Conservation (phyloP, 2,329 filamentous ascomycete species). For the Fusarium sacchari region DNA sequence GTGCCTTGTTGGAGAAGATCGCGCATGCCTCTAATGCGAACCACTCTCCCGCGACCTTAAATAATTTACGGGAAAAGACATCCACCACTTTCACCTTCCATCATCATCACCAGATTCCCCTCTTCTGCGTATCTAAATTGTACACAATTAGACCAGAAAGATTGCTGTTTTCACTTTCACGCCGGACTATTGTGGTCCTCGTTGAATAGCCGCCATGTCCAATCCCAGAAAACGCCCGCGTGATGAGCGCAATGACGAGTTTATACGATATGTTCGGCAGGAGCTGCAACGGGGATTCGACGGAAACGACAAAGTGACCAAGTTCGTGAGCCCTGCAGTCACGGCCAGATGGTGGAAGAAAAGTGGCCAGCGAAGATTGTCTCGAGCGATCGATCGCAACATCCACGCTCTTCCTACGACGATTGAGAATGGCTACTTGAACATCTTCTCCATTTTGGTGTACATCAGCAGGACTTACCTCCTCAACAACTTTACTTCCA, state of each 20-base stretch:
- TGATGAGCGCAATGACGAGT: conserved; percentile 3
- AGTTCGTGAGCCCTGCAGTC: neutral
- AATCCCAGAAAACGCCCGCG: neutral
- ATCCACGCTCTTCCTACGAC: neutral
- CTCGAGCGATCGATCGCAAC: neutral
- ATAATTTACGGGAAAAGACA: neutral
- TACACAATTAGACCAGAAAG: neutral
- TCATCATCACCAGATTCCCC: neutral
- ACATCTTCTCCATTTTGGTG: conserved; percentile 28
- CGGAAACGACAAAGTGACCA: neutral
- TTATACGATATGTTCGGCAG: neutral
- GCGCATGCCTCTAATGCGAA: neutral
- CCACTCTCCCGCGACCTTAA: neutral
- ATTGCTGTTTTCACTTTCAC: too few species aligned
- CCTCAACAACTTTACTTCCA: neutral
- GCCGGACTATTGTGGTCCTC: neutral
- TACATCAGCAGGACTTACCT: neutral
- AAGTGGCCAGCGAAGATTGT: neutral
- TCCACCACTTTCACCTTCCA: neutral
- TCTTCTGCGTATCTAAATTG: neutral
- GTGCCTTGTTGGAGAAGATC: neutral
- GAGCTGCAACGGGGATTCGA: neutral
- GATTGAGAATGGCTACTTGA: conserved; percentile 7
- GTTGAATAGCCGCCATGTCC: neutral
- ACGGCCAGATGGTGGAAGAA: conserved; percentile 2